Evolutionary conservation across 1,139 yeast genomes (phyloP).

Genomic region (Saccharomyces uvarum): DNA sequence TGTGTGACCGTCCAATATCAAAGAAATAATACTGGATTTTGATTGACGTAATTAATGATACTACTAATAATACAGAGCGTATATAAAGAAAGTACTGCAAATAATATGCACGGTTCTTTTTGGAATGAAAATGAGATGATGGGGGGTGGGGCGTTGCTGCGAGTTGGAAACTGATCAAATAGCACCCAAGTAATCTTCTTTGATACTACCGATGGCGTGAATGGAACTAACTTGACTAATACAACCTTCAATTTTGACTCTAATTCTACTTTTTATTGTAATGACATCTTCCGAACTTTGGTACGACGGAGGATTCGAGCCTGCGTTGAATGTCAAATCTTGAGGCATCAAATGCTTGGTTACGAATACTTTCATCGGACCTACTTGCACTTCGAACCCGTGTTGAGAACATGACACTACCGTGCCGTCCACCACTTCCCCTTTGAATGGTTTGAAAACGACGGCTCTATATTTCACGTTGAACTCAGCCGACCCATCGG

Average conservation of each 20-base stretch:
- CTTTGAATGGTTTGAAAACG: slow-evolving; percentile 97
- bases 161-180: slow-evolving; percentile 29
- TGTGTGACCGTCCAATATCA: background rate
- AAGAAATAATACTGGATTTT: background rate
- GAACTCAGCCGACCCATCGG: slow-evolving; percentile 90
- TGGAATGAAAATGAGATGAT: background rate
- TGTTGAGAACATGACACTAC: slow-evolving; percentile 91
- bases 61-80: slow-evolving; percentile 1
- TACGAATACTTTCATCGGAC: slow-evolving; percentile 90
- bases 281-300: slow-evolving; percentile 92
- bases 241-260: slow-evolving; percentile 94
- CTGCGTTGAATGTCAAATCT: slow-evolving; percentile 89
- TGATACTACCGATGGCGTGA: slow-evolving; percentile 94
- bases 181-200: slow-evolving; percentile 94
- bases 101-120: background rate
- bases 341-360: slow-evolving; percentile 92
- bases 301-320: slow-evolving; percentile 97
- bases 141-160: background rate
- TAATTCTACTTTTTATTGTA: slow-evolving; percentile 85
- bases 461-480: slow-evolving; percentile 94
- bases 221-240: slow-evolving; percentile 96
- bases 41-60: background rate
- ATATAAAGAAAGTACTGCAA: background rate
- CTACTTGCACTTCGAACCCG: slow-evolving; percentile 98
- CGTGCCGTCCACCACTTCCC: slow-evolving; percentile 95